Evolutionary conservation across 78 protist genomes (phyloP).

Genomic region (Speleostelium caveatum): DNA sequence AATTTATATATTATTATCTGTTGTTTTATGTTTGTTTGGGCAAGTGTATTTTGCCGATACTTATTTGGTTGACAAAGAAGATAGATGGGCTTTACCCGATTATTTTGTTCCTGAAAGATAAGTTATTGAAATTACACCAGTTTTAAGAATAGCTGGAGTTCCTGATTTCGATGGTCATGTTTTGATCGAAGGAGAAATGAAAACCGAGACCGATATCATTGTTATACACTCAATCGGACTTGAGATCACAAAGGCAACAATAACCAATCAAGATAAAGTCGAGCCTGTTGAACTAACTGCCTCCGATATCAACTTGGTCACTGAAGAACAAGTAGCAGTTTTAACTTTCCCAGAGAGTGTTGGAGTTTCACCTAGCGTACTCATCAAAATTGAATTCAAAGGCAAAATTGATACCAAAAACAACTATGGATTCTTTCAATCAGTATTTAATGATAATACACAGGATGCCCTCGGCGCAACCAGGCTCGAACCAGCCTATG

Average conservation of each 20-base stretch:
- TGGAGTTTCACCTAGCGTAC: background rate
- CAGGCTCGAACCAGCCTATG: constrained; percentile 95
- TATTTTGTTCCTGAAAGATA: constrained; percentile 31
- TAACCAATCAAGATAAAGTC: too few species aligned
- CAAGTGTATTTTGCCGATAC: too few species aligned
- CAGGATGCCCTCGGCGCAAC: too few species aligned
- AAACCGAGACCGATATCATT: constrained; percentile 11
- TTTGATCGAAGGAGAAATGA: background rate
- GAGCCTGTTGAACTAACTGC: too few species aligned
- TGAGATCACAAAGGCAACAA: constrained; percentile 12
- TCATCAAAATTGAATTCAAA: background rate
- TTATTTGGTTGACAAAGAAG: constrained; percentile 27
- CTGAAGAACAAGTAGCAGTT: constrained; percentile 43
- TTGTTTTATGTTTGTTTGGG: too few species aligned
- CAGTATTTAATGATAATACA: too few species aligned
- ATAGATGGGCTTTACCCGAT: constrained; percentile 52
- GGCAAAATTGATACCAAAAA: too few species aligned
- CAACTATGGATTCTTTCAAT: too few species aligned
- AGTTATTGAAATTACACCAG: constrained; percentile 12
- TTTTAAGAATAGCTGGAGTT: constrained; percentile 20
- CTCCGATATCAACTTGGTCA: background rate
- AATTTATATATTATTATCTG: too few species aligned
- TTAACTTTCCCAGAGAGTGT: background rate
- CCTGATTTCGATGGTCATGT: constrained; percentile 27
- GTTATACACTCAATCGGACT: constrained; percentile 18